A percentile compares a stretch with the other conserved stretches of the same genome.
Conservation (phyloP, 305 asterid genomes). For the Rubia occidens region DNA sequence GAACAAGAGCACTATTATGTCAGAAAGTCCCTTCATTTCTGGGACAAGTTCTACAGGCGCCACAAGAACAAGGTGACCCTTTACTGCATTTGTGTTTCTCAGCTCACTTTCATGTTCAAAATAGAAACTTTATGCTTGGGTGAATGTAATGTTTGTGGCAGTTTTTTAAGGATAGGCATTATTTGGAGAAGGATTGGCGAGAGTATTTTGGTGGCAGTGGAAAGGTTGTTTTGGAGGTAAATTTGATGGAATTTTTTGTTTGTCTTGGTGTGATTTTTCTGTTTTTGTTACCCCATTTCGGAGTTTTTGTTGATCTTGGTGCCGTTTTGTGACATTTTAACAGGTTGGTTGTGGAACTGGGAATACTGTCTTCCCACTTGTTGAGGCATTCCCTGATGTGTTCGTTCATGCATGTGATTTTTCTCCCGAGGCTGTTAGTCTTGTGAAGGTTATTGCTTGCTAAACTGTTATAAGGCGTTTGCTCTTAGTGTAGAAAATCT, state of each 20-base stretch:
- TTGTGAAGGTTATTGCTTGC: conserved; percentile 50
- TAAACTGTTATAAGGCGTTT: neutral
- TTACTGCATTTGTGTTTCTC: neutral
- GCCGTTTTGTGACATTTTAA: conserved; percentile 11
- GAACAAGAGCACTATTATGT: conserved; percentile 27
- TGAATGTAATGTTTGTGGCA: conserved; percentile 13
- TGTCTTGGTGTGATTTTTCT: conserved; percentile 8
- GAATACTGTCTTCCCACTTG: conserved; percentile 65
- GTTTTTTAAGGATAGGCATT: conserved; percentile 80
- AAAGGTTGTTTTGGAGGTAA: conserved; percentile 66
- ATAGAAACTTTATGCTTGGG: neutral
- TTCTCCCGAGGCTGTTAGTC: conserved; percentile 51
- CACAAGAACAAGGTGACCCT: conserved; percentile 56
- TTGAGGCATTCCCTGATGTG: conserved; percentile 55
- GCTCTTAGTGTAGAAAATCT: neutral
- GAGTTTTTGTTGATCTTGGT: neutral
- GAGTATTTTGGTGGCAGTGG: conserved; percentile 40
- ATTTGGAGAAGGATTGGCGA: conserved; percentile 76
- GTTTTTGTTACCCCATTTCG: neutral
- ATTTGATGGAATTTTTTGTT: neutral
- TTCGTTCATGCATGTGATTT: conserved; percentile 75
- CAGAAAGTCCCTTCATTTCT: conserved; percentile 37
- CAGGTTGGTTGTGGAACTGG: conserved; percentile 89
- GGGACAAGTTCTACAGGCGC: conserved; percentile 67
- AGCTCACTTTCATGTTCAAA: neutral